Evolutionary conservation across 257 asterid genomes (phyloP).

Genomic region (Nicotiana obtusifolia): DNA sequence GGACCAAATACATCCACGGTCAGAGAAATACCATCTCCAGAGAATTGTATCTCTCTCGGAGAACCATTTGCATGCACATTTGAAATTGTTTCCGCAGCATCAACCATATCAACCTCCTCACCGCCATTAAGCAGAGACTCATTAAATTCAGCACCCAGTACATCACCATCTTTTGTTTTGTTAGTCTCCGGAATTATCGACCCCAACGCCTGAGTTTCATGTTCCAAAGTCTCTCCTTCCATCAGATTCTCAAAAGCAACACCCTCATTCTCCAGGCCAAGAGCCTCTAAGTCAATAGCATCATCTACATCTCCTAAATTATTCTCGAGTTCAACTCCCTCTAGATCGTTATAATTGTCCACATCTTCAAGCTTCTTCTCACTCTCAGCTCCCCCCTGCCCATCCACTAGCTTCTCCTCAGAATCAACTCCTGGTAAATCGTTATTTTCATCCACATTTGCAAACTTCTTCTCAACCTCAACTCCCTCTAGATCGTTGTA

Average conservation of each 20-base stretch:
- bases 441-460: not conserved
- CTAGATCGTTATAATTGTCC: not conserved
- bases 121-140: constrained; percentile 12
- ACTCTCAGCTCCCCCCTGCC: constrained; percentile 6
- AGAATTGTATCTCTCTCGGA: constrained; percentile 33
- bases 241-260: constrained; percentile 22
- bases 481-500: not conserved
- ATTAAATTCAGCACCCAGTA: constrained; percentile 13
- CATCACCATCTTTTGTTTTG: constrained; percentile 3
- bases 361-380: constrained; percentile 7
- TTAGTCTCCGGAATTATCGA: constrained; percentile 5
- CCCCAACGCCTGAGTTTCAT: constrained; percentile 9
- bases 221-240: constrained; percentile 8
- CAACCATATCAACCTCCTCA: constrained; percentile 15
- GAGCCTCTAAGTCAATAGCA: constrained; percentile 2
- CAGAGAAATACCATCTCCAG: constrained; percentile 46
- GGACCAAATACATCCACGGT: constrained; percentile 73
- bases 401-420: not conserved
- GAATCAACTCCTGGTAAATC: not conserved
- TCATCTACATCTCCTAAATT: constrained; percentile 10
- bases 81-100: constrained; percentile 15
- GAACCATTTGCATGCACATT: constrained; percentile 28
- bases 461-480: not conserved
- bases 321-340: not conserved
- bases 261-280: constrained; percentile 16